phyloP scores from a whole-genome alignment of 2,329 filamentous ascomycete species.

The Fusarium hainanense region DNA sequence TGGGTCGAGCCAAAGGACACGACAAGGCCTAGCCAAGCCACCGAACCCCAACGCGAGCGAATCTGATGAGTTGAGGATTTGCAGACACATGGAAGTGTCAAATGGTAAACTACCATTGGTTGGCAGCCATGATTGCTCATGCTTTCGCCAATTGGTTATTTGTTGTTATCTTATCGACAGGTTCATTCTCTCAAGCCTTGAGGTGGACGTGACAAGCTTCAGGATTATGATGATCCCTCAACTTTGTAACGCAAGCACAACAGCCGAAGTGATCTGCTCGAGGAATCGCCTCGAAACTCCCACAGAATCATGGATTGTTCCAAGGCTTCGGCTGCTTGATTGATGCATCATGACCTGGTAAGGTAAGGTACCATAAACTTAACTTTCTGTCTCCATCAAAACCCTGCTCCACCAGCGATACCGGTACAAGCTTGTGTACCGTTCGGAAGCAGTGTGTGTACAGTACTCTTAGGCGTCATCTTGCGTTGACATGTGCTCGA shows the following conservation, averaged over 20 bases:
- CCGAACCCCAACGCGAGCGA: conserved; percentile 38
- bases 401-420: conserved; percentile 25
- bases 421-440: conserved; percentile 12
- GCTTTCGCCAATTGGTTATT: conserved; percentile 23
- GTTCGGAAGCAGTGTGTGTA: conserved; percentile 22
- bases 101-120: conserved; percentile 29
- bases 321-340: conserved; percentile 22
- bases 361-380: conserved; percentile 29
- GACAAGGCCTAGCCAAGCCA: conserved; percentile 40
- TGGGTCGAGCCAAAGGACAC: conserved; percentile 18
- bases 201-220: conserved; percentile 4
- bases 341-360: conserved; percentile 30
- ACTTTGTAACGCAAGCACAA: background rate
- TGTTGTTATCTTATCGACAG: conserved; percentile 27
- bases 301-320: conserved; percentile 29
- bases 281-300: conserved; percentile 26
- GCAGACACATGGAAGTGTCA: conserved; percentile 29
- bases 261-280: conserved; percentile 14
- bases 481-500: background rate
- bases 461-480: conserved; percentile 2
- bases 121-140: conserved; percentile 16
- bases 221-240: background rate
- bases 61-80: conserved; percentile 33
- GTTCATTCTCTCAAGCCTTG: background rate
- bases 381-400: conserved; percentile 32